Evolutionary conservation across 345 rosid genomes (phyloP).

Genomic region (Hibiscus syriacus): DNA sequence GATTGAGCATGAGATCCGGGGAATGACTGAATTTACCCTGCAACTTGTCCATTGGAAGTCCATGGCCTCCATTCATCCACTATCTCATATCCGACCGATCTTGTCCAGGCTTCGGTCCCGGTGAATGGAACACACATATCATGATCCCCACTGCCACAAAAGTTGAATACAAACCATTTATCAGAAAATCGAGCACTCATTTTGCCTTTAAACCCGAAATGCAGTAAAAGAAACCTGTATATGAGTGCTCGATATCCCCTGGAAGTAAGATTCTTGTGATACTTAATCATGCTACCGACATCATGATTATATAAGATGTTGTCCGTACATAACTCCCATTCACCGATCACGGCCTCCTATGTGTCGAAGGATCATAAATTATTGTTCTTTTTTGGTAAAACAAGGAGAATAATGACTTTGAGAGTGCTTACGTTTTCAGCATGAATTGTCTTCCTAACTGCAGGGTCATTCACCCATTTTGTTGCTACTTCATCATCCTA

Average conservation of each 20-base stretch:
- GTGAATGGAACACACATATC: conserved; percentile 95
- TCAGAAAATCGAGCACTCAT: not conserved
- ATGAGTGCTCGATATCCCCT: conserved; percentile 70
- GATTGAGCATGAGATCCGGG: not conserved
- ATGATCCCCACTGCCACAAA: conserved; percentile 68
- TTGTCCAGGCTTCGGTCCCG: conserved; percentile 87
- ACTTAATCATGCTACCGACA: conserved; percentile 75
- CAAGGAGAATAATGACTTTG: not conserved
- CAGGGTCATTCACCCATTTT: conserved; percentile 57
- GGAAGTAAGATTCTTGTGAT: conserved; percentile 74
- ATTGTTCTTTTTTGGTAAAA: not conserved
- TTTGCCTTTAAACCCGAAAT: too few species aligned
- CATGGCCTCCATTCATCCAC: conserved; percentile 88
- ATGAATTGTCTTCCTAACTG: conserved; percentile 67
- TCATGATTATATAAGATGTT: conserved; percentile 31
- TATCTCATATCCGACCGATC: conserved; percentile 61
- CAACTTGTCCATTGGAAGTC: conserved; percentile 52
- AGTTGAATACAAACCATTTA: not conserved
- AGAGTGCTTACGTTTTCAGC: conserved; percentile 44
- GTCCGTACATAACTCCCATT: conserved; percentile 48
- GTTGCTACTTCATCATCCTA: conserved; percentile 82
- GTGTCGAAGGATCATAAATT: not conserved
- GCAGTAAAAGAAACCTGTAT: conserved; percentile 35
- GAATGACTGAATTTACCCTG: conserved; percentile 51
- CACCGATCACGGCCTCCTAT: conserved; percentile 39